phyloP scores from a whole-genome alignment of 495 filamentous ascomycete genomes.

The Xylaria scruposa region DNA sequence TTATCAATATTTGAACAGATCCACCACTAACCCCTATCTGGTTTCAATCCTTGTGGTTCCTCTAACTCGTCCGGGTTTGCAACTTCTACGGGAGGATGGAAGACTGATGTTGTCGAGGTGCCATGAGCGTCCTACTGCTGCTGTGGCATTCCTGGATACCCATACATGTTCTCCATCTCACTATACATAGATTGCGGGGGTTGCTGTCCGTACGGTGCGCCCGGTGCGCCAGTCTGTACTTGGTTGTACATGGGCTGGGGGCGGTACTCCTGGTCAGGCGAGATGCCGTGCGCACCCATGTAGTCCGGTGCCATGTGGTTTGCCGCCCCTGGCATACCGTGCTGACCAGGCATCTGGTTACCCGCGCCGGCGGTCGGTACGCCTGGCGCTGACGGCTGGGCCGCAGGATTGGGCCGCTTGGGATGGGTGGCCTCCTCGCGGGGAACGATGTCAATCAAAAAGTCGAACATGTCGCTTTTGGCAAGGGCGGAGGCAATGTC shows the following conservation, averaged over 20 bases:
- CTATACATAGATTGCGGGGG: conserved; percentile 72
- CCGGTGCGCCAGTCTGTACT: conserved; percentile 69
- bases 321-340: conserved; percentile 62
- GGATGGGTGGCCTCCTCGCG: conserved; percentile 90
- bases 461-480: conserved; percentile 99
- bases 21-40: background rate
- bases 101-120: conserved; percentile 21
- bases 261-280: conserved; percentile 80
- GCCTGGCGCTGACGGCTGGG: conserved; percentile 45
- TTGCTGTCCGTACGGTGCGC: conserved; percentile 74
- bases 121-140: conserved; percentile 63
- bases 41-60: background rate
- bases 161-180: conserved; percentile 84
- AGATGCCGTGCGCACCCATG: conserved; percentile 64
- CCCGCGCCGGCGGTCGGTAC: conserved; percentile 55
- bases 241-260: conserved; percentile 81
- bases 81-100: conserved; percentile 16
- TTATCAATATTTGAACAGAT: background rate
- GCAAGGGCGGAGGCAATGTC: conserved; percentile 95
- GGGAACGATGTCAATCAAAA: conserved; percentile 97
- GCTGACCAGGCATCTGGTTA: conserved; percentile 67
- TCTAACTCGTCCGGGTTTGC: conserved; percentile 2
- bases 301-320: conserved; percentile 76
- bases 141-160: conserved; percentile 77
- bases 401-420: conserved; percentile 69